Conservation (phyloP, 306 rosid species). For the Alnus glutinosa region DNA sequence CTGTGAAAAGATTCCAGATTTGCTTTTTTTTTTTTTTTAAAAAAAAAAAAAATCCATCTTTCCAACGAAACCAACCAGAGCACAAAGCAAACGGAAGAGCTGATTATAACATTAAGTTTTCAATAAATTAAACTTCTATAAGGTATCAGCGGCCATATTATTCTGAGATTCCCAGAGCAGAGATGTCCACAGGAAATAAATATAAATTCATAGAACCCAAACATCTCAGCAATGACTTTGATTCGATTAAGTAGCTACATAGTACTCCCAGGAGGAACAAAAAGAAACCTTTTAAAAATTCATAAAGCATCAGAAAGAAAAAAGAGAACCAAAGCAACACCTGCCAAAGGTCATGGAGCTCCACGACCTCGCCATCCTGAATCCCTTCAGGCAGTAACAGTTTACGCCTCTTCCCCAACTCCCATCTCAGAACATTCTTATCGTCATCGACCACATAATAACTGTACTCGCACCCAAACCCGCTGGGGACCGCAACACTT, state of each 20-base stretch:
- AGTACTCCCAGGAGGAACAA: slow-evolving; percentile 6
- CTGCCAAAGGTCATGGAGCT: slow-evolving; percentile 93
- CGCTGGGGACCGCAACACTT: slow-evolving; percentile 62
- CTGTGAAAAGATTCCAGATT: slow-evolving; percentile 1
- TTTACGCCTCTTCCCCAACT: slow-evolving; percentile 77
- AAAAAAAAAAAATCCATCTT: neutral
- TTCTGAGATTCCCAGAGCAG: neutral
- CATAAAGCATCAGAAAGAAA: slow-evolving; percentile 6
- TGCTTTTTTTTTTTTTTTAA: slow-evolving; percentile 6
- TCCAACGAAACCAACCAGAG: slow-evolving; percentile 16
- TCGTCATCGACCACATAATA: slow-evolving; percentile 86
- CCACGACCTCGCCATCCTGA: slow-evolving; percentile 66
- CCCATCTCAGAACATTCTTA: slow-evolving; percentile 62
- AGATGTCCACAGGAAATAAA: neutral
- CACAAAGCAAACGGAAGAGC: neutral
- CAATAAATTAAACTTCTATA: neutral
- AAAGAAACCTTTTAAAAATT: slow-evolving; percentile 10
- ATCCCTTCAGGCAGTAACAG: slow-evolving; percentile 56
- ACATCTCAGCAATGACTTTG: neutral
- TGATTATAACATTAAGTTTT: neutral
- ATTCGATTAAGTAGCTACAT: slow-evolving; percentile 3
- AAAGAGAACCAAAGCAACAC: slow-evolving; percentile 44
- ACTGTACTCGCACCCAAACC: slow-evolving; percentile 64
- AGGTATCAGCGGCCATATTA: neutral
- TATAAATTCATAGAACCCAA: neutral